Evolutionary conservation across 495 filamentous ascomycete genomes (phyloP).

Genomic region (Glarea lozoyensis): DNA sequence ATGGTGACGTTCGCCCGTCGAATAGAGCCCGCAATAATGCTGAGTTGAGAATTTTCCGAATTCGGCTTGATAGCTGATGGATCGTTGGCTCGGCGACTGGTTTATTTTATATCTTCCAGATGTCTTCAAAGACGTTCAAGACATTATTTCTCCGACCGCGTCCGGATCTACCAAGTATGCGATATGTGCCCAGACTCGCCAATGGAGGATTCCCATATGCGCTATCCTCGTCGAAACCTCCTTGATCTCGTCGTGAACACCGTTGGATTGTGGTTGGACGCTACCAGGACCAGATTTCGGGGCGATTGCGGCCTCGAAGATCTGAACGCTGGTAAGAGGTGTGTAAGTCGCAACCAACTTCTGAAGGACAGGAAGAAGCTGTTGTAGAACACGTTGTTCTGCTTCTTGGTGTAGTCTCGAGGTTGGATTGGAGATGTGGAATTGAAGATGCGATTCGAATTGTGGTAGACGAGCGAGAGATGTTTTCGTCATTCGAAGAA

Average conservation of each 20-base stretch:
- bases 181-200: conserved; percentile 74
- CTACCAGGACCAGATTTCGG: conserved; percentile 3
- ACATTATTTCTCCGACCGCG: too few relatives aligned
- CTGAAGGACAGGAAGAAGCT: conserved; percentile 27
- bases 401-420: conserved; percentile 17
- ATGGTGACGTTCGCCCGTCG: too few relatives aligned
- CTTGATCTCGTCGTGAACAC: conserved; percentile 19
- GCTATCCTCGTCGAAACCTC: conserved; percentile 66
- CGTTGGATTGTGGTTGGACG: neutral
- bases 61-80: too few relatives aligned
- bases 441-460: conserved; percentile 33
- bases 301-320: conserved; percentile 40
- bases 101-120: too few relatives aligned
- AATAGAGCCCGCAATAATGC: too few relatives aligned
- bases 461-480: conserved; percentile 31
- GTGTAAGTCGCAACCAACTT: conserved; percentile 39
- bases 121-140: too few relatives aligned
- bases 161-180: conserved; percentile 40
- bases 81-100: too few relatives aligned
- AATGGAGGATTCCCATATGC: conserved; percentile 75
- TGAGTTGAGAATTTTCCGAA: too few relatives aligned
- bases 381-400: conserved; percentile 12
- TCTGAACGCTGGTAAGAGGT: conserved; percentile 36
- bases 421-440: conserved; percentile 15
- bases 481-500: conserved; percentile 39